Evolutionary conservation across 257 asterid genomes (phyloP).

Genomic region (Capsicum chinense): DNA sequence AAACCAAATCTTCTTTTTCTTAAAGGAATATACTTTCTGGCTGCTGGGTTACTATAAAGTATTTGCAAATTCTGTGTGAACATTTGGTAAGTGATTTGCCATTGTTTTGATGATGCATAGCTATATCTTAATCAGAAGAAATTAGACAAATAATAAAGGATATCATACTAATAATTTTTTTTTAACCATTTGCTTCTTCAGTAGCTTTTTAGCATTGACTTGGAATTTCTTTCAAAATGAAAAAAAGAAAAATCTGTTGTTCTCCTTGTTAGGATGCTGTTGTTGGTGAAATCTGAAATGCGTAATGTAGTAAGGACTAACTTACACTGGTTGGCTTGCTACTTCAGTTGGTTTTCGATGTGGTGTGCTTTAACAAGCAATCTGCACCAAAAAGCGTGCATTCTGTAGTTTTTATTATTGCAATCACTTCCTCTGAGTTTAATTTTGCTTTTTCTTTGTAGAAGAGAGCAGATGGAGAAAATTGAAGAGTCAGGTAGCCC

Average conservation of each 20-base stretch:
- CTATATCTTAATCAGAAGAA: not conserved
- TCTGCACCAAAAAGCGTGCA: not conserved
- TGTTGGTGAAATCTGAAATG: slow-evolving; percentile 16
- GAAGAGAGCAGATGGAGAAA: slow-evolving; percentile 69
- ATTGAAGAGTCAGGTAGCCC: slow-evolving; percentile 81
- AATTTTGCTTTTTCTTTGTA: slow-evolving; percentile 32
- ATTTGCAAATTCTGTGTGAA: not conserved
- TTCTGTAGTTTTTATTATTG: slow-evolving; percentile 1
- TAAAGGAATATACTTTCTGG: not conserved
- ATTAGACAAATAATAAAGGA: not conserved
- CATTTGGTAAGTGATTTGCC: not conserved
- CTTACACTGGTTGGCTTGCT: not conserved
- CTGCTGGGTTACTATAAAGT: not conserved
- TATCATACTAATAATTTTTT: not conserved
- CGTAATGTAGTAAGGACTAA: not conserved
- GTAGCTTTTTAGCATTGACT: not conserved
- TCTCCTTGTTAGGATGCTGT: not conserved
- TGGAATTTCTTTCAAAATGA: not conserved
- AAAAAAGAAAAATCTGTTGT: not conserved
- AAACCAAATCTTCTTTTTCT: not conserved
- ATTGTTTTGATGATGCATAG: not conserved
- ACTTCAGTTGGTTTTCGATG: not conserved
- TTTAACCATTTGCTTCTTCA: not conserved
- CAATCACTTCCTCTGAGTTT: slow-evolving; percentile 22
- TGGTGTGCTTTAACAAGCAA: not conserved